A percentile compares a stretch with the other conserved stretches of the same genome.
Conservation (phyloP, 257 asterid species). For the Lycium ferocissimum region DNA sequence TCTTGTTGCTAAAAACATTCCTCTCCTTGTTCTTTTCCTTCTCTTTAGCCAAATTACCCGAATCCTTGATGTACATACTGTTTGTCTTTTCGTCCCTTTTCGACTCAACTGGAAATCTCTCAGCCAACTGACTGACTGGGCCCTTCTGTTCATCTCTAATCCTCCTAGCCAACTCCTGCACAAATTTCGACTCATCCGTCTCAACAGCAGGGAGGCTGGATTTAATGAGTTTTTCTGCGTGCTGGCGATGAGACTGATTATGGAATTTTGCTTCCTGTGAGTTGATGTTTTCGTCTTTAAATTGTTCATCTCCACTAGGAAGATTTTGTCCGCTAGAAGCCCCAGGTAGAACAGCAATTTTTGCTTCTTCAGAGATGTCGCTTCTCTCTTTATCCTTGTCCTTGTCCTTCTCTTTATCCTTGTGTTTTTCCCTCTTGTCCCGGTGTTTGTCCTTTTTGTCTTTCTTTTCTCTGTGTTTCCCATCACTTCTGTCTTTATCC, state of each 20-base stretch:
- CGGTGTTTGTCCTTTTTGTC: conserved; percentile 67
- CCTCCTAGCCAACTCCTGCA: conserved; percentile 68
- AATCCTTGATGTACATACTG: conserved; percentile 38
- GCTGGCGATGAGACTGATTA: conserved; percentile 49
- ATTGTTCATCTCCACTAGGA: conserved; percentile 30
- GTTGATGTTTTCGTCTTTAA: conserved; percentile 32
- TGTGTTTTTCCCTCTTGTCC: conserved; percentile 62
- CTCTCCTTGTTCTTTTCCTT: conserved; percentile 48
- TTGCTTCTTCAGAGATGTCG: conserved; percentile 63
- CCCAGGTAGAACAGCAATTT: conserved; percentile 51
- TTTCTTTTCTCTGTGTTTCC: conserved; percentile 67
- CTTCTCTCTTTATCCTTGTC: conserved; percentile 56
- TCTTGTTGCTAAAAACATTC: conserved; percentile 45
- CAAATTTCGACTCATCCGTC: conserved; percentile 58
- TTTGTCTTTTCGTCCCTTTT: conserved; percentile 43
- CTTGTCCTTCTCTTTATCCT: conserved; percentile 42
- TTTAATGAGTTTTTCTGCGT: conserved; percentile 48
- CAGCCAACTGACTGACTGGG: conserved; percentile 44
- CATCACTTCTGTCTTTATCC: conserved; percentile 68
- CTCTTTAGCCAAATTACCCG: conserved; percentile 46
- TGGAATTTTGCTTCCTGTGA: conserved; percentile 44
- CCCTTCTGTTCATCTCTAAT: conserved; percentile 51
- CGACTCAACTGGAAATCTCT: conserved; percentile 42
- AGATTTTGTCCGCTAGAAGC: conserved; percentile 46
- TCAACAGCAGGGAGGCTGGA: conserved; percentile 39